Percentiles rank a stretch among this genome's conserved stretches.
phyloP scores from a whole-genome alignment of 2,329 filamentous ascomycete species.

The Penicillium sp. region DNA sequence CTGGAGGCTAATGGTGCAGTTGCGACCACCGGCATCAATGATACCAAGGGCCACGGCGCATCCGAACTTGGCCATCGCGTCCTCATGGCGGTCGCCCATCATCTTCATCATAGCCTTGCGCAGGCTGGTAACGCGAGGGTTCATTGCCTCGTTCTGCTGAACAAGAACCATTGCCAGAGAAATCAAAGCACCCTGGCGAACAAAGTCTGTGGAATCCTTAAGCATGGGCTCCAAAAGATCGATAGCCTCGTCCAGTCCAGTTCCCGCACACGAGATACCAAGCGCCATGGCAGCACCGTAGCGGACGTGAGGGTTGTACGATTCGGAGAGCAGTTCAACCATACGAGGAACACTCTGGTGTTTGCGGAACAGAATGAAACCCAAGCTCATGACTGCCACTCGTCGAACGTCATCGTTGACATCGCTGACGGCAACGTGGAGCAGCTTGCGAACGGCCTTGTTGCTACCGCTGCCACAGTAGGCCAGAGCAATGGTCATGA shows the following conservation, averaged over 20 bases:
- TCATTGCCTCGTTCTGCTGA: slow-evolving; percentile 99
- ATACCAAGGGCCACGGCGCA: slow-evolving; percentile 92
- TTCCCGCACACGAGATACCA: slow-evolving; percentile 96
- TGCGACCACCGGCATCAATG: slow-evolving; percentile 94
- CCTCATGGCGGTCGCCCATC: slow-evolving; percentile 89
- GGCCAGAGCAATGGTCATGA: slow-evolving; percentile 96
- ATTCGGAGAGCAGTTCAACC: slow-evolving; percentile 97
- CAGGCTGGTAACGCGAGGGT: slow-evolving; percentile 88
- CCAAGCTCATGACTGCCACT: slow-evolving; percentile 94
- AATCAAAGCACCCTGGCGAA: slow-evolving; percentile 93
- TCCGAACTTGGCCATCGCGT: slow-evolving; percentile 99
- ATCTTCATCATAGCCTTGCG: slow-evolving; percentile 94
- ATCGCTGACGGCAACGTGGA: slow-evolving; percentile 95
- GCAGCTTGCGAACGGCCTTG: slow-evolving; percentile 92
- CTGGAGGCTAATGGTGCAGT: slow-evolving; percentile 96
- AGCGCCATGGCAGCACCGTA: slow-evolving; percentile 98
- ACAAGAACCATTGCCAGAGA: slow-evolving; percentile 96
- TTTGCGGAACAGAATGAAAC: slow-evolving; percentile 98
- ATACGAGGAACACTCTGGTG: slow-evolving; percentile 95
- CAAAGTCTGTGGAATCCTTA: slow-evolving; percentile 98
- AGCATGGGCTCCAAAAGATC: slow-evolving; percentile 98
- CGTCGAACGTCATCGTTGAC: slow-evolving; percentile 96
- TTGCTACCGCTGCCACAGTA: slow-evolving; percentile 98
- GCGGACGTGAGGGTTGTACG: slow-evolving; percentile 96
- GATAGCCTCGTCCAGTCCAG: slow-evolving; percentile 91